phyloP scores from a whole-genome alignment of 139 green algal species.

The Chlorella sp. region DNA sequence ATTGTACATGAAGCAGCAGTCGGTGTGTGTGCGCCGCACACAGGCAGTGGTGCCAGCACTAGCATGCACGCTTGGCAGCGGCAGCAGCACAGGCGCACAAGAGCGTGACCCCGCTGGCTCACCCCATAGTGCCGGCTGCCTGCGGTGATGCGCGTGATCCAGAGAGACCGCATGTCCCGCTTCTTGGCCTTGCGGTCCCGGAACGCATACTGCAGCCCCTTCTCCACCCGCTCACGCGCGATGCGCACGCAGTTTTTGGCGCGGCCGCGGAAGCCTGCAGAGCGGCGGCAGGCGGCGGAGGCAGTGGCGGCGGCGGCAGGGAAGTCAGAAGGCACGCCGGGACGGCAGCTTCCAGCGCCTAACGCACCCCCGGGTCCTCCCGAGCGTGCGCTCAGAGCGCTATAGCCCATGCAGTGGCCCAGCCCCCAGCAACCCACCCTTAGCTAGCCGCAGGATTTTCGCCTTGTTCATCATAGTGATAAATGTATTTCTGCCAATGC shows the following conservation, averaged over 20 bases:
- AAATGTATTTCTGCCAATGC: background rate
- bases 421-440: background rate
- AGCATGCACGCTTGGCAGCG: background rate
- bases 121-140: slow-evolving; percentile 89
- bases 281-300: no score
- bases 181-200: slow-evolving; percentile 83
- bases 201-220: slow-evolving; percentile 93
- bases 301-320: background rate
- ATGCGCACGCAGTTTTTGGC: slow-evolving; percentile 93
- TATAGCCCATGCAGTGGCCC: no score
- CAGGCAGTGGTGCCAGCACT: background rate
- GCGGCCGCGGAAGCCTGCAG: slow-evolving; percentile 80
- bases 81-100: background rate
- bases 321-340: no score
- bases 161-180: slow-evolving; percentile 86
- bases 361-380: background rate
- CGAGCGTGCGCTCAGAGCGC: background rate
- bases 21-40: no score
- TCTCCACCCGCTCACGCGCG: slow-evolving; percentile 88
- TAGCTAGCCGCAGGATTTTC: slow-evolving; percentile 86
- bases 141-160: slow-evolving; percentile 94
- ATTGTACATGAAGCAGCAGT: background rate
- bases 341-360: no score
- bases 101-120: slow-evolving; percentile 1
- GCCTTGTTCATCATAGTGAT: slow-evolving; percentile 60